Base-by-base conservation (phyloP, 1,284 basidiomycete species). In the Microstroma glucosiphilum region DNA sequence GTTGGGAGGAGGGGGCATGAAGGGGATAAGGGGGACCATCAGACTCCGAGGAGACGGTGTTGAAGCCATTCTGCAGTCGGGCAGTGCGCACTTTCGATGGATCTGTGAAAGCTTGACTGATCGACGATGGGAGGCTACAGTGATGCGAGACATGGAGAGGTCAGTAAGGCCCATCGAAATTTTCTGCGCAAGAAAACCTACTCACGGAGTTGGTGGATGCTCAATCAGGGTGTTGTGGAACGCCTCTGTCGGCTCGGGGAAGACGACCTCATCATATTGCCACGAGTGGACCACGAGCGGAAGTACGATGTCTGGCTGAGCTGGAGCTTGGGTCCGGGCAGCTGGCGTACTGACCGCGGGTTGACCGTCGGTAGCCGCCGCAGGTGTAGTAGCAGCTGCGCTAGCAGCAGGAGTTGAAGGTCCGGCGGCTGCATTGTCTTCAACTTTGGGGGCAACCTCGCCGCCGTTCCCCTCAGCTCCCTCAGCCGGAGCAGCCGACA, bases 241-340 rank as follows among this genome's bases (percentile, higher is more conserved):
- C 30, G 87, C 83, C 65, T 91, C 87, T 65, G 89, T 91, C 0
- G 96, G 96, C 74, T 98, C 94, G 69, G 87, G 87, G 81, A 99
- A 98, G 56, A 98, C 91, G 65, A 98, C 86, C 71, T 99, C 96
- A 79, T 98, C 96, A 81, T 98, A 98, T 76, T 97, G 93, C 94
- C 96, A 99, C 0, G 92, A 91, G 79, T 97, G 90, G 17, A 79
- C 76, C 6, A 77, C 77, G 21, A 75, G 74, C 19, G 75, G 73
- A n/a, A 66, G 68, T 2, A 26, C 51, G 67, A 26, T n/a, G 57
- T 54, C 30, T 41, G 30, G 15, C 56, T 13, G 60, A 37, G 58
- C 54, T 13, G 21, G 60, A n/a, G 62, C 54, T 4, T 42, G 40
- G 15, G 57, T 40, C n/a, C 66, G 62, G 1, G 62, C 60, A 25